Conservation (phyloP, 148 eudicot species). For the Cornus kousa region DNA sequence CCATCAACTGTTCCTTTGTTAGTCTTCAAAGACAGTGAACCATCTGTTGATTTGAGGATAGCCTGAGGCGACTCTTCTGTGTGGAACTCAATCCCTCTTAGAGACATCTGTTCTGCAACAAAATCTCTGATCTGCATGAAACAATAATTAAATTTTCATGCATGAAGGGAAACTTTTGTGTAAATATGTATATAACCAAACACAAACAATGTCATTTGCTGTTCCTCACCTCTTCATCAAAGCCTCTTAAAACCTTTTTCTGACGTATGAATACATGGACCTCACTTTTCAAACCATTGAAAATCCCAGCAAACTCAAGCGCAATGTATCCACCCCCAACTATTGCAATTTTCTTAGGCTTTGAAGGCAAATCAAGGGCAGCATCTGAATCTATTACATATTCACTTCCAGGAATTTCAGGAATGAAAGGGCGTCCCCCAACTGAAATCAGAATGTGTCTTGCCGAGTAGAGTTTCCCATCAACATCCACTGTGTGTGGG, state of each 20-base stretch:
- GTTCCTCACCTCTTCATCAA: conserved; percentile 87
- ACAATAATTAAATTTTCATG: background rate
- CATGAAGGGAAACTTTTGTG: background rate
- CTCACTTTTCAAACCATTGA: conserved; percentile 83
- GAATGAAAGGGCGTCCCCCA: conserved; percentile 91
- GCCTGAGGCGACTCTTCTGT: conserved; percentile 88
- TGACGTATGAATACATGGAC: conserved; percentile 95
- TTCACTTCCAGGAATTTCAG: conserved; percentile 90
- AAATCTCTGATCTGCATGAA: conserved; percentile 79
- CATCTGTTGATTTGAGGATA: conserved; percentile 72
- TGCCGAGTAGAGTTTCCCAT: conserved; percentile 84
- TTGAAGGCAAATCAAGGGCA: conserved; percentile 92
- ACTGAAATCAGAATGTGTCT: conserved; percentile 84
- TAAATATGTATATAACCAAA: background rate
- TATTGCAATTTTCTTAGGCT: conserved; percentile 89
- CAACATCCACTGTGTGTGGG: conserved; percentile 92
- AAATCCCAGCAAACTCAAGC: conserved; percentile 95
- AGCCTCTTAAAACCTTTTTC: conserved; percentile 85
- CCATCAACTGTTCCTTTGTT: conserved; percentile 82
- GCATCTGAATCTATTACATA: conserved; percentile 91
- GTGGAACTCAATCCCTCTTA: conserved; percentile 89
- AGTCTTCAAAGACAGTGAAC: conserved; percentile 78
- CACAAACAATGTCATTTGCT: background rate
- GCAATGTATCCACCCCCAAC: conserved; percentile 99
- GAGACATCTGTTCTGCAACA: conserved; percentile 85